A percentile compares a stretch with the other conserved stretches of the same genome.
Conservation (phyloP, 2,329 filamentous ascomycete genomes). For the Aspergillus ustus region DNA sequence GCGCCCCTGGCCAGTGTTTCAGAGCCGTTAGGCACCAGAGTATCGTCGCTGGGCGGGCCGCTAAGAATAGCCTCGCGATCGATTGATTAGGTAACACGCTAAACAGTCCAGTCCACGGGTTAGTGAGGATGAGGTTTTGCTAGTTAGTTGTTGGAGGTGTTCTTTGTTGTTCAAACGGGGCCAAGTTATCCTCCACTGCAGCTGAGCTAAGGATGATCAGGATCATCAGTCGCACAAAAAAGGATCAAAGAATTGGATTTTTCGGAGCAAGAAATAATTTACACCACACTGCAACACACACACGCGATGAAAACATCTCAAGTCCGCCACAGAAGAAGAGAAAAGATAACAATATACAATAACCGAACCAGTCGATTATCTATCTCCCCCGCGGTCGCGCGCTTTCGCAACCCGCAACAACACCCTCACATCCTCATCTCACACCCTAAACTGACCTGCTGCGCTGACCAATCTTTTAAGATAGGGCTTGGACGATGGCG, state of each 20-base stretch:
- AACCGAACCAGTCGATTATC: not conserved
- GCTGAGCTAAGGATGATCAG: too few species aligned
- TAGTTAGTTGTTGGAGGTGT: too few species aligned
- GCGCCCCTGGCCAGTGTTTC: not conserved
- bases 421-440: too few species aligned
- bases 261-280: too few species aligned
- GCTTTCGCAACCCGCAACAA: not conserved
- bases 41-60: not conserved
- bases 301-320: too few species aligned
- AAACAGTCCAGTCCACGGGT: too few species aligned
- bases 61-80: not conserved
- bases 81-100: not conserved
- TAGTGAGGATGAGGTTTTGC: too few species aligned
- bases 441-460: not conserved
- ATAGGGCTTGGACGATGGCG: slow-evolving; percentile 24
- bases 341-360: not conserved
- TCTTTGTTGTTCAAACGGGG: too few species aligned
- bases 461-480: not conserved
- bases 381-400: not conserved
- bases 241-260: too few species aligned
- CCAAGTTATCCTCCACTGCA: too few species aligned
- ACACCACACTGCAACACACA: too few species aligned
- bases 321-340: not conserved
- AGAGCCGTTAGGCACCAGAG: not conserved
- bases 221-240: too few species aligned